Conservation (phyloP, 768 basidiomycete genomes). For the Phallus indusiatus region DNA sequence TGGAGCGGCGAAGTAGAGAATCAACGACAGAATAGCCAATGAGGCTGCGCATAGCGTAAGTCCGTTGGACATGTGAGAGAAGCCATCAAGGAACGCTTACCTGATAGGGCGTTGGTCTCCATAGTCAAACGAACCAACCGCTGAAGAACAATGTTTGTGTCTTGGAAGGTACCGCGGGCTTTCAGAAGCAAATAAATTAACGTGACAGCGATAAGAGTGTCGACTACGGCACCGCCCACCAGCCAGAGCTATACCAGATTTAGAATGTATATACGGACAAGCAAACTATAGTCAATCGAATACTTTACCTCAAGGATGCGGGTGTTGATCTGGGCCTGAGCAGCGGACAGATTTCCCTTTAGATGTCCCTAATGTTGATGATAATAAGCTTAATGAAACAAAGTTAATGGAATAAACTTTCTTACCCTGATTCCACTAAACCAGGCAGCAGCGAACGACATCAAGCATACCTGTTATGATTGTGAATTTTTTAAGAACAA, state of each 20-base stretch:
- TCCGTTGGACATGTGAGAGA: too few species aligned
- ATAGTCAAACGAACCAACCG: conserved; percentile 18
- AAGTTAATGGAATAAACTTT: background rate
- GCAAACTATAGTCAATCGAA: background rate
- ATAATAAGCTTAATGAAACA: background rate
- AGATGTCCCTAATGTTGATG: background rate
- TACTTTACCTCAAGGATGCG: background rate
- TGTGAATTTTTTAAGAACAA: background rate
- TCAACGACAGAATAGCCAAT: background rate
- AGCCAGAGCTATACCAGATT: background rate
- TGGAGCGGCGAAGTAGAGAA: background rate
- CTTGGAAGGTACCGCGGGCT: background rate
- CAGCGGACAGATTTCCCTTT: background rate
- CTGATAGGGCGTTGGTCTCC: conserved; percentile 18
- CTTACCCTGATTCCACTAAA: background rate
- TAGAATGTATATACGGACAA: background rate
- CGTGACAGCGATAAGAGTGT: background rate
- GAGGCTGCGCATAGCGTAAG: background rate
- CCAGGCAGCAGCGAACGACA: background rate
- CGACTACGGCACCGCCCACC: background rate
- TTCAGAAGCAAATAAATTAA: background rate
- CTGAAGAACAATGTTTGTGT: conserved; percentile 7
- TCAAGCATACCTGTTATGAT: background rate
- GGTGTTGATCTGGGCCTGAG: background rate
- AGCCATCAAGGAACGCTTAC: background rate